Percentiles rank a stretch among this genome's conserved stretches.
Evolutionary conservation across 2,329 filamentous ascomycete genomes (phyloP).

Genomic region (Scortechinia acanthostroma): DNA sequence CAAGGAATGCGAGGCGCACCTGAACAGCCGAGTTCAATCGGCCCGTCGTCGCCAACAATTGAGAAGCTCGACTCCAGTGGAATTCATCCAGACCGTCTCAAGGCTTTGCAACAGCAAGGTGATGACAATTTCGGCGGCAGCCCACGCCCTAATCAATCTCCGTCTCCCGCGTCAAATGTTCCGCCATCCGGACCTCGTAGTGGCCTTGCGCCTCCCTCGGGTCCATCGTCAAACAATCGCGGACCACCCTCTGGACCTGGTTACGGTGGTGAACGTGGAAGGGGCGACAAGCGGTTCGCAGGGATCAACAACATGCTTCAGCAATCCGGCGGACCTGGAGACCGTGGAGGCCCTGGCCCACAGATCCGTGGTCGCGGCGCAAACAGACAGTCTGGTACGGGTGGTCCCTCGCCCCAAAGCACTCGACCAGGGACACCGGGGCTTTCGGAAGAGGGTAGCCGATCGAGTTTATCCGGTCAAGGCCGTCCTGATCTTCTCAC

Average conservation of each 20-base stretch:
- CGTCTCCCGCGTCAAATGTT: conserved; percentile 13
- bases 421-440: background rate
- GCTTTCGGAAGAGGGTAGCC: background rate
- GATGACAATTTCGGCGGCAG: conserved; percentile 8
- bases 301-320: conserved; percentile 35
- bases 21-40: conserved; percentile 12
- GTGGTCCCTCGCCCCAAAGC: background rate
- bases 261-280: conserved; percentile 24
- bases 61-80: conserved; percentile 26
- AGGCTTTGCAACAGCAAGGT: conserved; percentile 10
- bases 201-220: conserved; percentile 21
- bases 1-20: background rate
- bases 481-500: background rate
- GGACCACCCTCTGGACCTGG: conserved; percentile 21
- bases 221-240: conserved; percentile 23
- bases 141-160: conserved; percentile 7
- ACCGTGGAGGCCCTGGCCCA: conserved; percentile 19
- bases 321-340: conserved; percentile 22
- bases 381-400: conserved; percentile 9
- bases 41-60: conserved; percentile 18
- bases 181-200: conserved; percentile 8
- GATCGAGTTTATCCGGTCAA: background rate
- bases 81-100: conserved; percentile 44
- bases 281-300: conserved; percentile 34
- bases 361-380: conserved; percentile 27